These are phyloP conservation scores for Kuraishia piskuri DNA, from an alignment of 805 yeast genomes.

Conservation along the genomic window DNA sequence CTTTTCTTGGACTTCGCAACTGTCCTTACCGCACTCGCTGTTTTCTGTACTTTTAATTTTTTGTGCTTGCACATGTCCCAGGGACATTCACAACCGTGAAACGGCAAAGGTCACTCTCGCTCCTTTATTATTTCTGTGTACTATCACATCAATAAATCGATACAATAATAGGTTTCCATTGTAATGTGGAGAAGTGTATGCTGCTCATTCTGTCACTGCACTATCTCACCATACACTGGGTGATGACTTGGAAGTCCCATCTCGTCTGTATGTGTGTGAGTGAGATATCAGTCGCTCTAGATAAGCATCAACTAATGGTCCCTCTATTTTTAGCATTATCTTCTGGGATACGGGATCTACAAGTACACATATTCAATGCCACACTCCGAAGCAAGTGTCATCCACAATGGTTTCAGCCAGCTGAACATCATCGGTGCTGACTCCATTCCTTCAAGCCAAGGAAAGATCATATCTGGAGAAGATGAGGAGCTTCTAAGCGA, in stretches of 20 bases:
- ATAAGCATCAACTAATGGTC: no score
- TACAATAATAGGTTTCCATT: neutral
- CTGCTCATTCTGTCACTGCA: no score
- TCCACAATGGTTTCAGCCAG: neutral
- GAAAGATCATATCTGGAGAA: neutral
- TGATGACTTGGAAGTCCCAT: no score
- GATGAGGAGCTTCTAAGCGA: neutral
- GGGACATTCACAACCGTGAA: neutral
- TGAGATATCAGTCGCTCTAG: no score
- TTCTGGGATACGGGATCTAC: neutral
- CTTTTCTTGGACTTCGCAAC: neutral
- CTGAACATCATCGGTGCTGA: neutral
- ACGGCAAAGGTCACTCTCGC: neutral
- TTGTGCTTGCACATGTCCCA: neutral
- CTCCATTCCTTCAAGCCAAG: neutral
- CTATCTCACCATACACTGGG: no score
- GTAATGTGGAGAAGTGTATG: no score
- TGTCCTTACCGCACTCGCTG: neutral
- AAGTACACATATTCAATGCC: neutral
- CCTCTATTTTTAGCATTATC: no score
- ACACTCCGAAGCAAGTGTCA: neutral
- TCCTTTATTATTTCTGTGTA: neutral
- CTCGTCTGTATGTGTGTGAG: no score
- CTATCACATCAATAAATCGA: neutral
- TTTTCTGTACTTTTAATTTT: neutral